Evolutionary conservation across 805 yeast species (phyloP).

Genomic region (Myxozyma melibiosi): DNA sequence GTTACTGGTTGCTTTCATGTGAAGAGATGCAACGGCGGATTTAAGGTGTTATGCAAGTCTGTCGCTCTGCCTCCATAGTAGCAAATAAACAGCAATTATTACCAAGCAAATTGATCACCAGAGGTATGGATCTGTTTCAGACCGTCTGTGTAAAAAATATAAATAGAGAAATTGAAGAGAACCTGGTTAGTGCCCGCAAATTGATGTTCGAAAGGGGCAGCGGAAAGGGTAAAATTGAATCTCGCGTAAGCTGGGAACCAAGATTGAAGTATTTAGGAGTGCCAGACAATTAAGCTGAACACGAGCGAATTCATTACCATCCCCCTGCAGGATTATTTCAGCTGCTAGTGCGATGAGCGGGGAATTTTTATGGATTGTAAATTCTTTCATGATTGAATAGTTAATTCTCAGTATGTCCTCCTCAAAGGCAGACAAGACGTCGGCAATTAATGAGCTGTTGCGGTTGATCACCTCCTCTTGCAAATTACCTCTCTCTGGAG

Average conservation of each 20-base stretch:
- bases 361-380: not conserved
- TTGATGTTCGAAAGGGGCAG: not conserved
- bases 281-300: too few species aligned
- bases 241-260: too few species aligned
- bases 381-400: too few species aligned
- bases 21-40: too few species aligned
- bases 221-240: not conserved
- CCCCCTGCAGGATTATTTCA: not conserved
- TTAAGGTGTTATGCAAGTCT: too few species aligned
- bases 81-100: not conserved
- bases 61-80: too few species aligned
- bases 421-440: not conserved
- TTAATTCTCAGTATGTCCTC: not conserved
- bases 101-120: not conserved
- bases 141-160: too few species aligned
- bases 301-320: too few species aligned
- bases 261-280: too few species aligned
- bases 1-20: too few species aligned
- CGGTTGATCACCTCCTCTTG: constrained; percentile 22
- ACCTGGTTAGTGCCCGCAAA: not conserved
- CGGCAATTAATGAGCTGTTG: constrained; percentile 22
- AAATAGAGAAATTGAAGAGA: not conserved
- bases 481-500: constrained; percentile 18
- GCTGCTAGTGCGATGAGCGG: not conserved
- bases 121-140: not conserved